Evolutionary conservation across 352 stramenopile species (phyloP), one percentile per base, ranked within the genome.

Genomic region (Phytopythium vexans): DNA sequence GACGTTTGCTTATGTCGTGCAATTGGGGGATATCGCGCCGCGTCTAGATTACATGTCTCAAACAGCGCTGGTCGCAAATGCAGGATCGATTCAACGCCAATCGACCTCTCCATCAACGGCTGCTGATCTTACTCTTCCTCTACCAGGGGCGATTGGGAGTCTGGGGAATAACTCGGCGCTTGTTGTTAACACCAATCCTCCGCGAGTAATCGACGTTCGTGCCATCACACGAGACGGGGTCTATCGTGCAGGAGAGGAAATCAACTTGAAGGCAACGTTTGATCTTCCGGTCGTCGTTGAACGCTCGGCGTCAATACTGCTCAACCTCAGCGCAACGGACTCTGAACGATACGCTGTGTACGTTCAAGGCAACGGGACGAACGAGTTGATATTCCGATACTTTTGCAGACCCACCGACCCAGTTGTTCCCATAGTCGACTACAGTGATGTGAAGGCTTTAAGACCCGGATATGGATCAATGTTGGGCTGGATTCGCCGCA

Each of bases 171-270:
- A 5, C 37, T 43, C 77, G 0, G 34, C 21, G 0, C 52, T 89
- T n/a, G 64, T 77, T 12, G 60, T 91, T 27, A 81, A 89, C 36
- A 86, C 73, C 0, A 47, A 70, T n/a, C 45, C 56, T 0, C 80
- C 80, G 3, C 60, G 48, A 10, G 66, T 91, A 3, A 37, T 78
- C 0, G 62, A 75, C 52, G 64, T 77, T 0, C 77, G 63, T 32
- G n/a, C 70, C 1, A 56, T 87, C 37, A 86, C 80, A 7, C 66
- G 77, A 1, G 70, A 85, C 27, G 80, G 76, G 9, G 72, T 89
- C 15, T 91, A 91, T 54, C 70, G 66, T 40, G 61, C 54, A 15
- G 73, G 62, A 2, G 72, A 91, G 38, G 49, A 56, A 0, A 75
- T 91, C n/a, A 51, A 57, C 3, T 66, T 89, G 8, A 43, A 68